A percentile compares a stretch with the other conserved stretches of the same genome.
Conservation (phyloP, 139 green algal species). For the Chlorella sp. region DNA sequence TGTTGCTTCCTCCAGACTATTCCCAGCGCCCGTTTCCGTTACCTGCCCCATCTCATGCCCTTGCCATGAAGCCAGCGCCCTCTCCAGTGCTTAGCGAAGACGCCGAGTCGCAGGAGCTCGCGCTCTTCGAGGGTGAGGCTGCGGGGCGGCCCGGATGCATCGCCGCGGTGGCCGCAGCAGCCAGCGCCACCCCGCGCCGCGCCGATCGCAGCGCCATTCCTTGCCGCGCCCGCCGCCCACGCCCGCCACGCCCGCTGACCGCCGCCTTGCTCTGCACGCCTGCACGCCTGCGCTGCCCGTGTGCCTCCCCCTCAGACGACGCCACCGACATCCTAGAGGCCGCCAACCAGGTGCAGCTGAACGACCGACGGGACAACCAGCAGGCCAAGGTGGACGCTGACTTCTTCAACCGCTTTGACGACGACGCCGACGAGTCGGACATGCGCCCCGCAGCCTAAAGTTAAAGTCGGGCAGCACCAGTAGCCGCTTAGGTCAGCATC, state of each 20-base stretch:
- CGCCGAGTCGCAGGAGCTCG: not conserved
- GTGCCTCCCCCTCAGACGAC: not conserved
- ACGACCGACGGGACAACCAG: constrained; percentile 25
- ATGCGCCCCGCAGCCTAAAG: constrained; percentile 35
- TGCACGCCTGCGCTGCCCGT: not conserved
- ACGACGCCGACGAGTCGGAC: constrained; percentile 48
- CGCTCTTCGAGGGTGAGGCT: not conserved
- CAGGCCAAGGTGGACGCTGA: constrained; percentile 47
- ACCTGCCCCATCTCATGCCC: not conserved
- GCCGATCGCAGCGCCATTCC: not conserved
- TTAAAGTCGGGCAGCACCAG: not conserved
- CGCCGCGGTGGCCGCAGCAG: not conserved
- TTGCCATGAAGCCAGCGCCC: constrained; percentile 18
- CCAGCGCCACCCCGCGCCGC: not conserved
- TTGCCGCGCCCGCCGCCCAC: not conserved
- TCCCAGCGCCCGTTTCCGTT: not conserved
- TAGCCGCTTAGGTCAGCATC: not conserved
- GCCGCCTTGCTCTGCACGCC: not conserved
- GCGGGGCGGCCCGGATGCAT: not conserved
- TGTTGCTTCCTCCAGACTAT: not conserved
- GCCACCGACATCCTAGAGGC: constrained; percentile 36
- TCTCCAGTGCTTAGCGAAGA: constrained; percentile 5
- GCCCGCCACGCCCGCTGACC: not conserved
- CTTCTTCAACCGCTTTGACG: constrained; percentile 49
- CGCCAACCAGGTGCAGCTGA: constrained; percentile 32